Percentiles rank a stretch among this genome's conserved stretches.
These are phyloP conservation scores for Oenanthe javanica DNA, from an alignment of 140 eudicot genomes.

Conservation along the genomic window DNA sequence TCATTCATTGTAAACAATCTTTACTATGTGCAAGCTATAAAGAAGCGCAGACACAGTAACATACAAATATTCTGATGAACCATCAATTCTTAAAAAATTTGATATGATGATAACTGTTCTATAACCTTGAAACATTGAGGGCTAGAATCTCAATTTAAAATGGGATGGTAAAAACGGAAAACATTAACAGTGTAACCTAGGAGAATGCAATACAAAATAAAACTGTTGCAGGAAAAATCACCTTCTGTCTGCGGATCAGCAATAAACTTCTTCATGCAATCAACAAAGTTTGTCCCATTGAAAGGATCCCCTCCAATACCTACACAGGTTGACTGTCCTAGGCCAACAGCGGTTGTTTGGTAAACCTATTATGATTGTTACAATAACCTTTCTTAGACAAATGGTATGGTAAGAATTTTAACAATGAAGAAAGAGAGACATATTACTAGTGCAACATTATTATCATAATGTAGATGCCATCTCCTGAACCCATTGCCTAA, in stretches of 20 bases:
- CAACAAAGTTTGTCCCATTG: conserved; percentile 97
- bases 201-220: background rate
- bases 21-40: background rate
- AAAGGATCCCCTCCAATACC: conserved; percentile 99
- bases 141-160: background rate
- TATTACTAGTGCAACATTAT: background rate
- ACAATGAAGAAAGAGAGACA: background rate
- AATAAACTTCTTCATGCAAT: conserved; percentile 81
- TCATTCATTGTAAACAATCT: background rate
- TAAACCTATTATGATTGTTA: conserved; percentile 49
- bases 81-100: background rate
- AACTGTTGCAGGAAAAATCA: conserved; percentile 13
- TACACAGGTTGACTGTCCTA: conserved; percentile 96
- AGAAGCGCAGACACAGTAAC: background rate
- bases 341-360: conserved; percentile 97
- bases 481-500: conserved; percentile 2
- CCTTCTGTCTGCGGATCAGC: conserved; percentile 99
- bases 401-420: background rate
- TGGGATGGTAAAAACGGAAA: background rate
- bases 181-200: background rate
- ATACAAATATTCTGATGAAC: background rate
- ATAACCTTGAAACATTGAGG: background rate
- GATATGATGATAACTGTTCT: background rate
- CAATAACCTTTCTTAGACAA: conserved; percentile 8
- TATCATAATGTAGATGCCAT: conserved; percentile 10